Conservation (phyloP, 345 rosid genomes). For the Dipteronia sinensis region DNA sequence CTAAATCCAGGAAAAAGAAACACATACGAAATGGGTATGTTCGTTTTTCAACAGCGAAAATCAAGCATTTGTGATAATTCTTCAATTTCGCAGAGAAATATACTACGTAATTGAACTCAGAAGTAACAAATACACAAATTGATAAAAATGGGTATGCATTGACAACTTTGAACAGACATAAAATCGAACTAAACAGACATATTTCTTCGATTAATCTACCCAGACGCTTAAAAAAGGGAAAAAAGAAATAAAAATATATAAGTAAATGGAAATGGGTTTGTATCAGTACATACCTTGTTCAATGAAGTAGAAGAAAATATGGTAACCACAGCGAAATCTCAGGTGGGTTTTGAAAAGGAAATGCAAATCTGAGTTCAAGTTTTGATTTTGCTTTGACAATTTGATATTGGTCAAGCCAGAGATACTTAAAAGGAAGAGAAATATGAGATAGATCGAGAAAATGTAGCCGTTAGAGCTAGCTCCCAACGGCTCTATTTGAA, state of each 20-base stretch:
- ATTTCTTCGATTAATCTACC: background rate
- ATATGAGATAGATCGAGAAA: background rate
- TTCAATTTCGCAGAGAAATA: background rate
- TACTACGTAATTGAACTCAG: background rate
- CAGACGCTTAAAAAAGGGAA: background rate
- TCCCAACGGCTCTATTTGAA: conserved; percentile 19
- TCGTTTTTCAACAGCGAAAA: too few species aligned
- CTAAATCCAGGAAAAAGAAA: too few species aligned
- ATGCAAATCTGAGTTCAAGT: background rate
- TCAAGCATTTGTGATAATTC: background rate
- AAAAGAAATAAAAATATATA: too few species aligned
- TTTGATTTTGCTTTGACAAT: background rate
- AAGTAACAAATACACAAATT: background rate
- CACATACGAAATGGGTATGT: too few species aligned
- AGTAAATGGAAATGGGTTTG: background rate
- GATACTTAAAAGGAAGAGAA: conserved; percentile 15
- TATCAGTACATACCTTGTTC: conserved; percentile 7
- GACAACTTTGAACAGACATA: background rate
- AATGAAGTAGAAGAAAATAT: background rate
- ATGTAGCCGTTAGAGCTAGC: conserved; percentile 18
- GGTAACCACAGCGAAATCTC: background rate
- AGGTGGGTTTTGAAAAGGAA: conserved; percentile 12
- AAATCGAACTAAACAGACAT: background rate
- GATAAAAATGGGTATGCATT: background rate
- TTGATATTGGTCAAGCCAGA: background rate